Evolutionary conservation across 2,329 filamentous ascomycete genomes (phyloP), one percentile per base, ranked within the genome.

Genomic region (Bipolaris cookei): DNA sequence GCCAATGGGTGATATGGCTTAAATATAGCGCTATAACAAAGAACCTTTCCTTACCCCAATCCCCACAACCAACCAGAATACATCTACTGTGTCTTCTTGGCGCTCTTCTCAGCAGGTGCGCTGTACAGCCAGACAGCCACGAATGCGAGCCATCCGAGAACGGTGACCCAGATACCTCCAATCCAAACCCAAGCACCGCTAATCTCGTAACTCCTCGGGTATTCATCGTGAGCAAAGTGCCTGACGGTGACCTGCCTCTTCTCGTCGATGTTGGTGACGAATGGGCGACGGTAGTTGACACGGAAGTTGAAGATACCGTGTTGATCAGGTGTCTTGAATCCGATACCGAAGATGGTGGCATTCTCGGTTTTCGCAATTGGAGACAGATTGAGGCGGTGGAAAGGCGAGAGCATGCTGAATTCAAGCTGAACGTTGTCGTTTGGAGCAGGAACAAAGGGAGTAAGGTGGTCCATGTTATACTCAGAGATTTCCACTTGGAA

Each of bases 281-380:
- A 96, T 1, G 94, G 92, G 6, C 95, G 88, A 83, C 96, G 96
- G 84, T 98, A 97, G 84, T 97, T 96, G 78, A 98, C 85, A 74
- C 89, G 87, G 85, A 99, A 98, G 81, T 96, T 96, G 85, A 98
- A 99, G 79, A 99, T 97, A 74, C 95, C 95, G 81, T 99, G 95
- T 79, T 99, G 95, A 76, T 99, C 95, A 4, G 95, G 95, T 3
- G 94, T 85, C 63, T 84, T 90, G 79, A 99, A 97, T 21, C 86
- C 84, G 43, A 86, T 84, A 62, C 84, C 84, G 82, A 89, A 99
- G 60, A 90, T 84, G 47, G 90, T 88, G 63, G 88, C 87, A 68
- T 91, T 88, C 52, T 83, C 77, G 1, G 87, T 89, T 23, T 82
- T 82, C 30, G 79, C 77, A 44, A 80, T 67, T 0, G 86, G 84